Evolutionary conservation across 2,329 filamentous ascomycete genomes (phyloP).

Genomic region (Pestalotiopsis sp.): DNA sequence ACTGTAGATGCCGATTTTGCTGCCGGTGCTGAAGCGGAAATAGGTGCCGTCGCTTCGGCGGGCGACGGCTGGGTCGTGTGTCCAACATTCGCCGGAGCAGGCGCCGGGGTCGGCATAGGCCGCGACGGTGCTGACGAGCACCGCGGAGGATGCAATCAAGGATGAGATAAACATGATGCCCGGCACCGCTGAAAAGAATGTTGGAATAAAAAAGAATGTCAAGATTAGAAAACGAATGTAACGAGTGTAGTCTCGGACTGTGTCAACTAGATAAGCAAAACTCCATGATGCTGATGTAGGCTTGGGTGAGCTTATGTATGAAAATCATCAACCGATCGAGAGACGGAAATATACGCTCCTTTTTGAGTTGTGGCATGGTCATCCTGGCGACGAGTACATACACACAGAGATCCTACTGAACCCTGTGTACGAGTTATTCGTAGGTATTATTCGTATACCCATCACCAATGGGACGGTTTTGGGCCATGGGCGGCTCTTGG

Average conservation of each 20-base stretch:
- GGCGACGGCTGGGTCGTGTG: conserved; percentile 42
- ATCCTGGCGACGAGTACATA: neutral
- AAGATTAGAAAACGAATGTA: neutral
- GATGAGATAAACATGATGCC: conserved; percentile 1
- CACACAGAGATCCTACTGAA: neutral
- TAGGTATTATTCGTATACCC: neutral
- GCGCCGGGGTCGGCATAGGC: conserved; percentile 34
- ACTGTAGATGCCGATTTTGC: conserved; percentile 41
- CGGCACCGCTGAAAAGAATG: neutral
- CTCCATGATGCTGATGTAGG: neutral
- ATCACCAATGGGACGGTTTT: neutral
- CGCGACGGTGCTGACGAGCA: conserved; percentile 5
- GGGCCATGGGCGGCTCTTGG: neutral
- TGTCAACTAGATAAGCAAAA: neutral
- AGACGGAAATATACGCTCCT: neutral
- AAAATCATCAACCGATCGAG: neutral
- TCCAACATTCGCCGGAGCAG: conserved; percentile 39
- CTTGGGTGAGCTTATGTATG: neutral
- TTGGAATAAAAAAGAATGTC: neutral
- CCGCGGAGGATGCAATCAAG: neutral
- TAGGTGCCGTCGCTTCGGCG: conserved; percentile 42
- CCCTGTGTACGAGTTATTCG: neutral
- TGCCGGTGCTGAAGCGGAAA: conserved; percentile 45
- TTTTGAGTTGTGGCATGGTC: neutral
- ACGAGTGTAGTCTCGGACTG: neutral